These are phyloP conservation scores for Calonectria naviculata DNA, from an alignment of 2,329 filamentous ascomycete species.

Conservation along the genomic window DNA sequence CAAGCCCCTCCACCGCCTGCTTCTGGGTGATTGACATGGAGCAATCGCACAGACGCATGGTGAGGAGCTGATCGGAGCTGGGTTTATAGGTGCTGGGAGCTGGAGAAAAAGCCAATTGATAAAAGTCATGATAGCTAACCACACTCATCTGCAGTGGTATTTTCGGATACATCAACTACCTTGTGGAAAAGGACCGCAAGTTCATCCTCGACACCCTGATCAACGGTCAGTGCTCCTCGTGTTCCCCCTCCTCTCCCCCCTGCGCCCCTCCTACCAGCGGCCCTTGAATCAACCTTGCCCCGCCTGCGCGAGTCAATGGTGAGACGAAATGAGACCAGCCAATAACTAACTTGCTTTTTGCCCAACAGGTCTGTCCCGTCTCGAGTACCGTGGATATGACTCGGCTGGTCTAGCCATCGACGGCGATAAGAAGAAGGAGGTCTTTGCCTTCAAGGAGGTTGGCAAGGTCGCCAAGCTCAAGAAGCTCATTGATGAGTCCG, in stretches of 20 bases:
- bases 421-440: conserved; percentile 98
- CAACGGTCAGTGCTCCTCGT: conserved; percentile 75
- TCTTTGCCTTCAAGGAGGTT: conserved; percentile 98
- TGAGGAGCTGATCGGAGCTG: conserved; percentile 12
- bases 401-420: conserved; percentile 96
- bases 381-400: conserved; percentile 99
- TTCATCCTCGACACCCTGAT: conserved; percentile 96
- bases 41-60: conserved; percentile 11
- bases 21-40: conserved; percentile 22
- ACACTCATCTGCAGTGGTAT: conserved; percentile 73
- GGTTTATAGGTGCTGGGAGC: conserved; percentile 15
- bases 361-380: conserved; percentile 82
- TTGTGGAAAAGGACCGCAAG: conserved; percentile 98
- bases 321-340: conserved; percentile 38
- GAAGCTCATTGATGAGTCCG: conserved; percentile 86
- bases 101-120: conserved; percentile 31
- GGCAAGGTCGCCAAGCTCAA: conserved; percentile 98
- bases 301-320: conserved; percentile 40
- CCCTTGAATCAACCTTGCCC: conserved; percentile 35
- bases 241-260: conserved; percentile 29
- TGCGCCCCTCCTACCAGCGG: conserved; percentile 25
- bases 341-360: conserved; percentile 30
- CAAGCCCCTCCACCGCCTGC: conserved; percentile 21
- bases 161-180: conserved; percentile 99
- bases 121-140: conserved; percentile 38